Evolutionary conservation across 768 basidiomycete species (phyloP).

Genomic region (Rhodotorula babjevae): DNA sequence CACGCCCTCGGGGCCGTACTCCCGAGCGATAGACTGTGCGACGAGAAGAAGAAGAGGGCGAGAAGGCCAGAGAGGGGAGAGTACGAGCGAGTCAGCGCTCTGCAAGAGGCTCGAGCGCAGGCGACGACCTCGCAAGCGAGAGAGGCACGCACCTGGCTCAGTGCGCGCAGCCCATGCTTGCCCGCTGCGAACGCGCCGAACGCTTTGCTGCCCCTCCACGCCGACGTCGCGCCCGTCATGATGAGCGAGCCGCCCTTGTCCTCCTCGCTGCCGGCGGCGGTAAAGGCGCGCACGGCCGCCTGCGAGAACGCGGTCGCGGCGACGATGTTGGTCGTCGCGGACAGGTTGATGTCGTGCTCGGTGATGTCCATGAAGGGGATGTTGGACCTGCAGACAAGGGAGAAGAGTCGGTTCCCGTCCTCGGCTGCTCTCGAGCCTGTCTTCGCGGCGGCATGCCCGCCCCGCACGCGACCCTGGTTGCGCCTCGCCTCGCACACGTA

Average conservation of each 20-base stretch:
- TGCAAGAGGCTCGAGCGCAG: no score
- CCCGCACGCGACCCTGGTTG: no score
- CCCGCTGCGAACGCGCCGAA: slow-evolving; percentile 38
- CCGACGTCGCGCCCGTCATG: slow-evolving; percentile 35
- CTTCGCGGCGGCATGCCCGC: no score
- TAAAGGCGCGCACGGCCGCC: slow-evolving; percentile 13
- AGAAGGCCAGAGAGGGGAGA: background rate
- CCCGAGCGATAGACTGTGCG: slow-evolving; percentile 45
- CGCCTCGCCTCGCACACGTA: no score
- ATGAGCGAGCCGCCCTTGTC: slow-evolving; percentile 29
- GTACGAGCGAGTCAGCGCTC: no score
- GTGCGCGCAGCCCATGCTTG: slow-evolving; percentile 27
- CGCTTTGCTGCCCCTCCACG: slow-evolving; percentile 15
- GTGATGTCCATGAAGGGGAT: slow-evolving; percentile 39
- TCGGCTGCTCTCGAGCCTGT: background rate
- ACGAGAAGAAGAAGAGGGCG: no score
- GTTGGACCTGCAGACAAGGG: background rate
- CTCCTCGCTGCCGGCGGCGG: background rate
- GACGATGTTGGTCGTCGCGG: slow-evolving; percentile 29
- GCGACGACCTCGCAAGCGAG: no score
- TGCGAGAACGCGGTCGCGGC: slow-evolving; percentile 26
- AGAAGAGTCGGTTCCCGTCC: background rate
- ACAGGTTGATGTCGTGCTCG: slow-evolving; percentile 18
- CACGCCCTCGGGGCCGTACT: slow-evolving; percentile 45
- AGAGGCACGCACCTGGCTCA: slow-evolving; percentile 14